Conservation (phyloP, 495 filamentous ascomycete genomes). For the Parmelia sp. region DNA sequence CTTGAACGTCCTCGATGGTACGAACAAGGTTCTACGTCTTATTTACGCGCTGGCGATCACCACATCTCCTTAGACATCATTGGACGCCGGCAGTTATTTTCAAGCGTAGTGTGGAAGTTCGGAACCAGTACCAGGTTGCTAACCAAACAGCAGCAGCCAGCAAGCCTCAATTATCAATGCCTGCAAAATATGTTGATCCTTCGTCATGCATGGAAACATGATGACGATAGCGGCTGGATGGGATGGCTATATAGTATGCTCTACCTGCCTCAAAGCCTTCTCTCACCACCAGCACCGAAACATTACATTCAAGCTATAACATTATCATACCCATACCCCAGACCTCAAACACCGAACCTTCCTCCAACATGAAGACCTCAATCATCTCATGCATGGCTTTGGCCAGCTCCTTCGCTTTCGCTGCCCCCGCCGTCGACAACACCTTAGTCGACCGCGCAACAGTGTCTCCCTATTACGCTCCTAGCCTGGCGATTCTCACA, state of each 20-base stretch:
- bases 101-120: neutral
- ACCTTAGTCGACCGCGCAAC: conserved; percentile 10
- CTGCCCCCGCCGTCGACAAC: conserved; percentile 13
- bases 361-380: conserved; percentile 6
- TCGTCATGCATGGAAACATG: neutral
- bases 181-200: neutral
- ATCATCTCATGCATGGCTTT: conserved; percentile 11
- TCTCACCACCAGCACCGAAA: neutral
- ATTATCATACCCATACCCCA: neutral
- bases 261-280: neutral
- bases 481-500: conserved; percentile 9
- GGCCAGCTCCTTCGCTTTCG: conserved; percentile 13
- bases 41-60: neutral
- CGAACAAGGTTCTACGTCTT: neutral
- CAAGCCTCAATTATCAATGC: neutral
- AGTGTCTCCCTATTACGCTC: conserved; percentile 3
- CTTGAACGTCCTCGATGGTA: neutral
- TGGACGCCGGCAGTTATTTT: neutral
- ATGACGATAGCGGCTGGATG: neutral
- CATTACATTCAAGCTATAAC: neutral
- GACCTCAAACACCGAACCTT: neutral
- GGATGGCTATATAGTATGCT: conserved; percentile 5
- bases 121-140: neutral
- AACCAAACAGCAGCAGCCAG: neutral
- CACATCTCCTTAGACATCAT: neutral